Evolutionary conservation across 192 early-diverging fungal genomes (phyloP).

Genomic region (Jimgerdemannia lactiflua): DNA sequence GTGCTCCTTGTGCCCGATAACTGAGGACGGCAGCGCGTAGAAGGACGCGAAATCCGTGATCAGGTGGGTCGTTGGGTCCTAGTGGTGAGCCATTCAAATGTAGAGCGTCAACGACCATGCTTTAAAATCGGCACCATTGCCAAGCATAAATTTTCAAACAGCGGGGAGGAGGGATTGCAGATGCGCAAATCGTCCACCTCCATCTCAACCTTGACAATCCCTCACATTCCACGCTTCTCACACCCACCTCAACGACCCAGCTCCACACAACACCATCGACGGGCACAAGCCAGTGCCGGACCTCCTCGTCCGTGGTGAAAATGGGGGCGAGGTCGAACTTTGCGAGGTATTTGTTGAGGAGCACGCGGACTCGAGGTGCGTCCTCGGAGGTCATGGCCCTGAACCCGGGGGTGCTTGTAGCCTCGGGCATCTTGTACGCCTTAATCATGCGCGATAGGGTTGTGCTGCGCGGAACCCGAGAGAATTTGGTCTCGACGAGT

Average conservation of each 20-base stretch:
- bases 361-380: conserved; percentile 63
- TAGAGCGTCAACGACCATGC: too few species aligned
- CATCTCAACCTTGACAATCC: too few species aligned
- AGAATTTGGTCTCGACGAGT: conserved; percentile 91
- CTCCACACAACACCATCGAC: conserved; percentile 84
- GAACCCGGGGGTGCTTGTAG: conserved; percentile 65
- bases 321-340: conserved; percentile 66
- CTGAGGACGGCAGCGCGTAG: conserved; percentile 92
- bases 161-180: too few species aligned
- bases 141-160: too few species aligned
- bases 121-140: too few species aligned
- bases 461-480: conserved; percentile 66
- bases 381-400: conserved; percentile 80
- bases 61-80: conserved; percentile 53
- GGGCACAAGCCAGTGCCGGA: conserved; percentile 90
- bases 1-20: conserved; percentile 75
- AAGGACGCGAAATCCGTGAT: conserved; percentile 93
- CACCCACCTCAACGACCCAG: conserved; percentile 84
- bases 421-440: conserved; percentile 63
- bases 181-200: too few species aligned
- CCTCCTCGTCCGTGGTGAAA: conserved; percentile 79
- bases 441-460: conserved; percentile 74
- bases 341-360: conserved; percentile 76
- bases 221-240: too few species aligned
- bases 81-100: conserved; percentile 2